Conservation (phyloP, 2,329 filamentous ascomycete species). For the Pyricularia sp. region DNA sequence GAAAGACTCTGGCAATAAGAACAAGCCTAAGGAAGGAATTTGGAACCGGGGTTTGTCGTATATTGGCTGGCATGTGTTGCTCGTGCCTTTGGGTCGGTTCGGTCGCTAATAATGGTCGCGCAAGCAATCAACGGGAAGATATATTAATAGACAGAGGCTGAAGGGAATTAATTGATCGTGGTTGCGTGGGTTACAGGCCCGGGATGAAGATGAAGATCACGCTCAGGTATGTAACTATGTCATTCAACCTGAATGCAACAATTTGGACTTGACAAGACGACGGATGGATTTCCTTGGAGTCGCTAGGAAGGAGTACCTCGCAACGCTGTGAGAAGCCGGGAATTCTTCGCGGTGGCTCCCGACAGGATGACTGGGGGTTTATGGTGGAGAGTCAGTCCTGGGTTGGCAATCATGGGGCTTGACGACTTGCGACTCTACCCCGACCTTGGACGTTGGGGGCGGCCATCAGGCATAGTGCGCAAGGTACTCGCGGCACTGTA, state of each 20-base stretch:
- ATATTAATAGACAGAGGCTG: neutral
- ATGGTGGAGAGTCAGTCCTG: neutral
- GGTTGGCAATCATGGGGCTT: neutral
- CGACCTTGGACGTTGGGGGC: neutral
- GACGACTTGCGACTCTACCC: neutral
- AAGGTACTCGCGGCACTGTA: neutral
- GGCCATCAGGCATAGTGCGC: neutral
- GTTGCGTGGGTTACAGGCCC: neutral
- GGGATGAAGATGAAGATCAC: neutral
- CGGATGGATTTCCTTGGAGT: neutral
- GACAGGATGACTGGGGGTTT: neutral
- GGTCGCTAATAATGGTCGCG: neutral
- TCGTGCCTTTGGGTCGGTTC: neutral
- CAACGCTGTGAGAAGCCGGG: neutral
- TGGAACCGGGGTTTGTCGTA: neutral
- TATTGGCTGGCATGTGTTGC: neutral
- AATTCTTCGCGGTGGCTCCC: neutral
- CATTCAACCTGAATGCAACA: neutral
- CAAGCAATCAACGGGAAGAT: neutral
- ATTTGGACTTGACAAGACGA: neutral
- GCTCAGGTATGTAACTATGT: neutral
- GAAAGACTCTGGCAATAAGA: neutral
- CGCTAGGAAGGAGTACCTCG: neutral
- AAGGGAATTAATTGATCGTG: neutral
- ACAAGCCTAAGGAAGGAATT: neutral